Base-by-base conservation (phyloP, 192 early-diverging fungal genomes). In the Backusella sp. region DNA sequence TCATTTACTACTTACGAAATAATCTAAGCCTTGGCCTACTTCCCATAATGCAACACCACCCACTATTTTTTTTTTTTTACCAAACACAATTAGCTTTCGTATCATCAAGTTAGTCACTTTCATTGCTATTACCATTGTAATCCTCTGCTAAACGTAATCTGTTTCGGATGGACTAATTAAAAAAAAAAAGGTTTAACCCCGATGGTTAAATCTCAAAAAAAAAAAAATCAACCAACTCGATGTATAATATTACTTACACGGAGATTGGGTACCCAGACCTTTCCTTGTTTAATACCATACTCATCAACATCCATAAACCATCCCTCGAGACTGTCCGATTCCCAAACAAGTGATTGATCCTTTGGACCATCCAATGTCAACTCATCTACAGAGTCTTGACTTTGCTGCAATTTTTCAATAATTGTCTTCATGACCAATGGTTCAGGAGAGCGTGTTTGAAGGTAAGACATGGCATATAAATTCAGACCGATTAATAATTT, bases 11-110 rank as follows among this genome's bases (percentile, higher is more conserved):
- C 82, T 83, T 70, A 84, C 83, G 71, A 84, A 84, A 67, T 79
- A 79, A 79, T 84, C 83, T 42, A 84, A 72, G 7, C 83, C 83
- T 66, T 84, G 83, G 12, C 83, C 83, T 19, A 84, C 74, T 75
- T 84, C 83, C 79, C 83, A 84, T 37, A 84, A 59, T 34, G 83
- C 69, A n/a, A 84, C 14, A n/a, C 83, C 83, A 41, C 83, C 83
- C 56, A 81, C 78, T 53, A 46, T 44, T 35, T 4, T 52, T 53
- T 53, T 53, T 53, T 6, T n/a, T 28, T 26, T 26, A 4, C 14
- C 12, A 28, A 62, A 14, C 4, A 62, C 3, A 59, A 19, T 56
- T 53, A 53, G 49, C 30, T 26, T 42, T 52, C 28, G 7, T 32
- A 67, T 17, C 21, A 7, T 46, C 21, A 39, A n/a, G 37, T 23